Conservation (phyloP, 495 filamentous ascomycete species). For the Daldinia grandis region DNA sequence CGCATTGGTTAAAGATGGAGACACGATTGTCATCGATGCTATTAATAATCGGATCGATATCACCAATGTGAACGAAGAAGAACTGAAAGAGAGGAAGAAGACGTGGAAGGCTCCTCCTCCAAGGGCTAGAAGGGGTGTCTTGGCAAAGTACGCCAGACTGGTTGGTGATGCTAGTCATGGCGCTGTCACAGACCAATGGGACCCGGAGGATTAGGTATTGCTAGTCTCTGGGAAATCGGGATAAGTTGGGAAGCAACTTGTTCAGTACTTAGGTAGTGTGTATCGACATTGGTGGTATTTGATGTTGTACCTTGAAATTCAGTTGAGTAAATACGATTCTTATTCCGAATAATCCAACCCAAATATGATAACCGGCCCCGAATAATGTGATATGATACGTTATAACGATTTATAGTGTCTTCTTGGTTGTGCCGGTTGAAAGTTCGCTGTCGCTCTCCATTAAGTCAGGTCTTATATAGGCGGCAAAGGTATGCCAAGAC, state of each 20-base stretch:
- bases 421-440: slow-evolving; percentile 12
- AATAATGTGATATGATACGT: neutral
- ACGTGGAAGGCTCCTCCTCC: slow-evolving; percentile 78
- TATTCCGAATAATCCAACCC: neutral
- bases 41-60: slow-evolving; percentile 77
- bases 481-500: slow-evolving; percentile 27
- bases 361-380: neutral
- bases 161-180: slow-evolving; percentile 65
- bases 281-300: neutral
- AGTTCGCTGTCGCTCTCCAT: neutral
- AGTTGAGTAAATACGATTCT: neutral
- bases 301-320: neutral
- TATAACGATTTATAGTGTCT: slow-evolving; percentile 7
- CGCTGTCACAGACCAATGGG: slow-evolving; percentile 61
- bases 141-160: slow-evolving; percentile 86
- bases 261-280: neutral
- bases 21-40: slow-evolving; percentile 87
- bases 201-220: slow-evolving; percentile 4
- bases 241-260: neutral
- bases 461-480: slow-evolving; percentile 25
- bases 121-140: slow-evolving; percentile 81
- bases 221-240: neutral
- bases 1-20: slow-evolving; percentile 80
- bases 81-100: slow-evolving; percentile 71
- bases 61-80: slow-evolving; percentile 69